phyloP scores from a whole-genome alignment of 2,329 filamentous ascomycete genomes.

The Colletotrichum musae region DNA sequence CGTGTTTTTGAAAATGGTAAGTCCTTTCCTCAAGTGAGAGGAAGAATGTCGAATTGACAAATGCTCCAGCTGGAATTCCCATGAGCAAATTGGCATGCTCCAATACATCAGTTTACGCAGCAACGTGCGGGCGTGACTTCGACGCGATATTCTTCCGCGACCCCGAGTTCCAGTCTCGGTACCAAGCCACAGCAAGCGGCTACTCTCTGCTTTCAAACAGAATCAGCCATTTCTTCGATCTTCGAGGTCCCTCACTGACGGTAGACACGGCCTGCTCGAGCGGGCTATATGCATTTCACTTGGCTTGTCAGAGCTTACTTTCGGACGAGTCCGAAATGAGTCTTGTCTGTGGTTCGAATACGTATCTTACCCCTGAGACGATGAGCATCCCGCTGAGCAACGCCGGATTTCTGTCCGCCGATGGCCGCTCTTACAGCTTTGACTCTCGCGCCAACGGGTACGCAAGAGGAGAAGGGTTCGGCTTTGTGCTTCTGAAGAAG shows the following conservation, averaged over 20 bases:
- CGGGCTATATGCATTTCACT: slow-evolving; percentile 67
- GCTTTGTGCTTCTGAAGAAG: slow-evolving; percentile 70
- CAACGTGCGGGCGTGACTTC: slow-evolving; percentile 62
- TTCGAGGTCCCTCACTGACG: slow-evolving; percentile 48
- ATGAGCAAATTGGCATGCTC: slow-evolving; percentile 57
- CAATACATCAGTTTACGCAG: slow-evolving; percentile 63
- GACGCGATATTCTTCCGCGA: slow-evolving; percentile 53
- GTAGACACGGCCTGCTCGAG: slow-evolving; percentile 73
- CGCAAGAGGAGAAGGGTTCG: slow-evolving; percentile 74
- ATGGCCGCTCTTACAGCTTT: slow-evolving; percentile 67
- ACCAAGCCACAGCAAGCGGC: slow-evolving; percentile 48
- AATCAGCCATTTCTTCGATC: slow-evolving; percentile 45
- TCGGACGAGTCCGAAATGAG: slow-evolving; percentile 55
- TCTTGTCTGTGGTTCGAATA: slow-evolving; percentile 64
- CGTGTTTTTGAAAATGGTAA: slow-evolving; percentile 66
- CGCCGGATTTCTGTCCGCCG: slow-evolving; percentile 65
- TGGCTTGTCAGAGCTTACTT: slow-evolving; percentile 65
- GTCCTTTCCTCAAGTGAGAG: slow-evolving; percentile 25
- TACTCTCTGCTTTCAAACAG: slow-evolving; percentile 54
- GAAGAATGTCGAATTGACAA: background rate
- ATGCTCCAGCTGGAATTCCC: slow-evolving; percentile 56
- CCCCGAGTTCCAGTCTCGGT: slow-evolving; percentile 50
- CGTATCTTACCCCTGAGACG: slow-evolving; percentile 68
- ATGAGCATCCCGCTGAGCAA: slow-evolving; percentile 68
- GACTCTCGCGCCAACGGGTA: slow-evolving; percentile 74